Evolutionary conservation across 768 basidiomycete genomes (phyloP).

Genomic region (Dentipellis sp.): DNA sequence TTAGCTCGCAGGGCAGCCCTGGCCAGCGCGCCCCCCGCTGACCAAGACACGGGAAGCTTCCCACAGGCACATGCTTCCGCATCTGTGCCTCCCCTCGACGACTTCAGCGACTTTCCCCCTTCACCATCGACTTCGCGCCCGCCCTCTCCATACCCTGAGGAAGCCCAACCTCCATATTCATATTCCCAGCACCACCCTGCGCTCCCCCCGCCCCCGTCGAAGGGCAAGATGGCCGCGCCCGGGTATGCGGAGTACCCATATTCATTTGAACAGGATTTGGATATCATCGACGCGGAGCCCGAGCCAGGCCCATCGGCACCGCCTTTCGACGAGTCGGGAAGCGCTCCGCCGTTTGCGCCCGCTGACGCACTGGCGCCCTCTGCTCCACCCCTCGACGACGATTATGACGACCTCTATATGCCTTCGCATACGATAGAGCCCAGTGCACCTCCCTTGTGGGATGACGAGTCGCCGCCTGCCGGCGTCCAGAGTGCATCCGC

Average conservation of each 20-base stretch:
- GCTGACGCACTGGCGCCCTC: background rate
- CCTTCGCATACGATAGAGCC: background rate
- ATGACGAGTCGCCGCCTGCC: background rate
- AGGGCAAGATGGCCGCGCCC: slow-evolving; percentile 5
- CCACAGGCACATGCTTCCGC: background rate
- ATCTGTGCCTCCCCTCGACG: slow-evolving; percentile 10
- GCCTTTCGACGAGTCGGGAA: slow-evolving; percentile 8
- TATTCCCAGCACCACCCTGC: slow-evolving; percentile 6
- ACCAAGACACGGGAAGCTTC: background rate
- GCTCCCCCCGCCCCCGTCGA: slow-evolving; percentile 12
- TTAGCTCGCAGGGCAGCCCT: slow-evolving; percentile 23
- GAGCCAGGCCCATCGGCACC: slow-evolving; percentile 9
- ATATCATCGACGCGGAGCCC: slow-evolving; percentile 3
- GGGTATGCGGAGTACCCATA: slow-evolving; percentile 8
- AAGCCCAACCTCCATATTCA: slow-evolving; percentile 10
- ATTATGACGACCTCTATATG: background rate
- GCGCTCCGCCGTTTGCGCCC: slow-evolving; percentile 8
- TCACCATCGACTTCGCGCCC: background rate
- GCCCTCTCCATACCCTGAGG: slow-evolving; percentile 1
- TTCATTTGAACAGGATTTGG: slow-evolving; percentile 5
- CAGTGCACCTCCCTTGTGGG: background rate
- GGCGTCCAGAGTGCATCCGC: no score
- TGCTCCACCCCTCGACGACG: slow-evolving; percentile 6
- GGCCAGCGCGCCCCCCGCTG: slow-evolving; percentile 12
- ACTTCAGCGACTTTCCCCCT: slow-evolving; percentile 1